Percentiles rank a stretch among this genome's conserved stretches.
Evolutionary conservation across 1,139 yeast species (phyloP).

Genomic region (Saccharomyces hybrid): DNA sequence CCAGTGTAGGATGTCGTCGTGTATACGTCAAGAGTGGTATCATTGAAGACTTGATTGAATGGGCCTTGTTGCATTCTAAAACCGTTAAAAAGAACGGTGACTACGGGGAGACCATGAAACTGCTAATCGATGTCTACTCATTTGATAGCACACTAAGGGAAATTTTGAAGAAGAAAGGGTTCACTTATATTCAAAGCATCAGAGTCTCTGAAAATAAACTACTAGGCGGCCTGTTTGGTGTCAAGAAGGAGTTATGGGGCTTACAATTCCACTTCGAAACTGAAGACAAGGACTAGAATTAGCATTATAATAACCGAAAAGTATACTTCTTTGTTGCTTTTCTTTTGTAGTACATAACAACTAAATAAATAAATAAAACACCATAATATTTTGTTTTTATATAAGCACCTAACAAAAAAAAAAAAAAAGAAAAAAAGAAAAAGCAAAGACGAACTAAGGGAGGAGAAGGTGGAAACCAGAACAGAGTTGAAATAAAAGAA

Average conservation of each 20-base stretch:
- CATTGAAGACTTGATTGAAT: slow-evolving; percentile 50
- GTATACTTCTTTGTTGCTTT: too few relatives aligned
- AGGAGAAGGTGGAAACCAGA: not conserved
- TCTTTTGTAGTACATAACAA: not conserved
- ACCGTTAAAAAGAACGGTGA: slow-evolving; percentile 29
- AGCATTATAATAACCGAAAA: not conserved
- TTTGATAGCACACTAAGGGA: slow-evolving; percentile 40
- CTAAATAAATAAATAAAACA: not conserved
- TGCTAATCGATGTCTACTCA: slow-evolving; percentile 44
- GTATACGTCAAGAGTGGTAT: slow-evolving; percentile 59
- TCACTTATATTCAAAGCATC: slow-evolving; percentile 28
- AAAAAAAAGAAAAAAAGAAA: not conserved
- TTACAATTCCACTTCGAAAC: slow-evolving; percentile 31
- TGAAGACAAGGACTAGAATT: slow-evolving; percentile 5
- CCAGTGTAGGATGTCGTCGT: slow-evolving; percentile 55
- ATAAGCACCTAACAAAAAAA: not conserved
- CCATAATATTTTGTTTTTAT: not conserved
- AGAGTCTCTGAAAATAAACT: slow-evolving; percentile 27
- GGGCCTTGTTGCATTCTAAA: slow-evolving; percentile 48
- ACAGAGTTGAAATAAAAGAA: not conserved
- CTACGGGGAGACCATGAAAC: slow-evolving; percentile 26
- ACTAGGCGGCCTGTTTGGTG: slow-evolving; percentile 35
- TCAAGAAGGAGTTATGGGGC: slow-evolving; percentile 45
- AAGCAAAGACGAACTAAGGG: not conserved
- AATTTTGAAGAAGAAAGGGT: slow-evolving; percentile 33